Conservation (phyloP, 176 grass and related monocot genomes). For the Oryza punctata region DNA sequence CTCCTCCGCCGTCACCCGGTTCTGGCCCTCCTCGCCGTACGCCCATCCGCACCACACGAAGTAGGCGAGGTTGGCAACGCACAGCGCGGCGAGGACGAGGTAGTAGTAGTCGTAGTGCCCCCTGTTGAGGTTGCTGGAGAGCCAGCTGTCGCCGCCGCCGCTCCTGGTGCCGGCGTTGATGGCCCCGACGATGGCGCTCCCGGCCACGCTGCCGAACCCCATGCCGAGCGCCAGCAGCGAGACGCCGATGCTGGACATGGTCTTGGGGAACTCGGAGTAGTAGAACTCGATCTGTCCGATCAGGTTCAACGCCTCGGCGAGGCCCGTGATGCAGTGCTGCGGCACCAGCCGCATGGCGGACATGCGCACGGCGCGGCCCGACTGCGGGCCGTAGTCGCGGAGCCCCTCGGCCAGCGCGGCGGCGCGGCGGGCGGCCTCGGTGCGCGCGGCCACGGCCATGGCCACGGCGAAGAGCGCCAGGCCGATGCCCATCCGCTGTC, state of each 20-base stretch:
- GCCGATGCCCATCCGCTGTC: constrained; percentile 67
- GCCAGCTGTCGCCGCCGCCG: constrained; percentile 49
- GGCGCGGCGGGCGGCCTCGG: constrained; percentile 43
- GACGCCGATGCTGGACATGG: constrained; percentile 72
- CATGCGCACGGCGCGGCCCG: constrained; percentile 32
- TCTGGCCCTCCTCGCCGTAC: constrained; percentile 63
- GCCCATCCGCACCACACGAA: constrained; percentile 52
- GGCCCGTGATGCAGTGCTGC: constrained; percentile 57
- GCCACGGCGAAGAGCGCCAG: constrained; percentile 44
- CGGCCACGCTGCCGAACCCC: constrained; percentile 42
- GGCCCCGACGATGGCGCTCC: constrained; percentile 33
- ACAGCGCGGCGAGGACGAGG: constrained; percentile 45
- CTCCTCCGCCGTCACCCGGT: constrained; percentile 37
- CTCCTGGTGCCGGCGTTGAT: constrained; percentile 24
- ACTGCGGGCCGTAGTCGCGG: neutral
- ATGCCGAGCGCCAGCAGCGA: constrained; percentile 58
- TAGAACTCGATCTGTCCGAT: constrained; percentile 85
- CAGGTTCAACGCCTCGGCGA: constrained; percentile 62
- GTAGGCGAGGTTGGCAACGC: constrained; percentile 43
- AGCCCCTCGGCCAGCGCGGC: constrained; percentile 39
- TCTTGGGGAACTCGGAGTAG: constrained; percentile 75
- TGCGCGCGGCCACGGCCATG: constrained; percentile 43
- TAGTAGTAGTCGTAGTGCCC: constrained; percentile 75
- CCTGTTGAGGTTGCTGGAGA: constrained; percentile 58
- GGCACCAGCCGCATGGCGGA: constrained; percentile 68